A percentile compares a stretch with the other conserved stretches of the same genome.
These are phyloP conservation scores for Cystobasidium sp. DNA, from an alignment of 1,284 basidiomycete genomes.

Conservation along the genomic window DNA sequence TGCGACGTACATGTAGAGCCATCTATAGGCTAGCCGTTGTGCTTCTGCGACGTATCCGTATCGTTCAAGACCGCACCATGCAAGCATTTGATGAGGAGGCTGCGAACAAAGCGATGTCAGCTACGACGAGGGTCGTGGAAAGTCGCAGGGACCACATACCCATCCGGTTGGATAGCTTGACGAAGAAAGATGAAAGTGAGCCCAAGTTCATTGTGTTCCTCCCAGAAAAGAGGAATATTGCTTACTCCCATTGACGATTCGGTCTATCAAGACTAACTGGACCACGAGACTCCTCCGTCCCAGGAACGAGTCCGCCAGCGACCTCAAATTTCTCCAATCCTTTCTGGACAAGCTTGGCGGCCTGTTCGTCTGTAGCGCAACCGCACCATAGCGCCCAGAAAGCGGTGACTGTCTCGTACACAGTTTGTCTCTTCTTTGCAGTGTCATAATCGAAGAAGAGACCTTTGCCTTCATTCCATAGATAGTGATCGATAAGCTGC, in stretches of 20 bases:
- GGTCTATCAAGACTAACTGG: slow-evolving; percentile 93
- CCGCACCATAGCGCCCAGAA: slow-evolving; percentile 98
- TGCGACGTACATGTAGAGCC: slow-evolving; percentile 83
- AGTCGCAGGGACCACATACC: neutral
- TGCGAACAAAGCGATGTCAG: slow-evolving; percentile 61
- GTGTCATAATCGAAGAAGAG: slow-evolving; percentile 98
- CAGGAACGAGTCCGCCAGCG: slow-evolving; percentile 91
- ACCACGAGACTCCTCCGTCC: slow-evolving; percentile 94
- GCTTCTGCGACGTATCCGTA: slow-evolving; percentile 95
- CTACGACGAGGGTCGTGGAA: slow-evolving; percentile 42
- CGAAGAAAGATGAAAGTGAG: slow-evolving; percentile 53
- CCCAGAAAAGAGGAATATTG: neutral
- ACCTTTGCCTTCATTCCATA: slow-evolving; percentile 92
- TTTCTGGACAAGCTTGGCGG: slow-evolving; percentile 85
- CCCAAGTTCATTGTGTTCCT: slow-evolving; percentile 57
- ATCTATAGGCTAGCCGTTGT: slow-evolving; percentile 89
- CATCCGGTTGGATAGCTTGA: slow-evolving; percentile 46
- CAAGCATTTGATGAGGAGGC: slow-evolving; percentile 96
- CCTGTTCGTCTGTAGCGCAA: slow-evolving; percentile 91
- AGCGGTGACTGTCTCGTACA: slow-evolving; percentile 93
- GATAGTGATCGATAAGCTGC: slow-evolving; percentile 86
- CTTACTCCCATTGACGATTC: slow-evolving; percentile 90
- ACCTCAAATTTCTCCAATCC: slow-evolving; percentile 95
- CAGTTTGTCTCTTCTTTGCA: slow-evolving; percentile 80
- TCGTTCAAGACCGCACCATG: slow-evolving; percentile 94